Evolutionary conservation across 1,139 yeast genomes (phyloP).

Genomic region (Spencermartinsiella ligniputridi): DNA sequence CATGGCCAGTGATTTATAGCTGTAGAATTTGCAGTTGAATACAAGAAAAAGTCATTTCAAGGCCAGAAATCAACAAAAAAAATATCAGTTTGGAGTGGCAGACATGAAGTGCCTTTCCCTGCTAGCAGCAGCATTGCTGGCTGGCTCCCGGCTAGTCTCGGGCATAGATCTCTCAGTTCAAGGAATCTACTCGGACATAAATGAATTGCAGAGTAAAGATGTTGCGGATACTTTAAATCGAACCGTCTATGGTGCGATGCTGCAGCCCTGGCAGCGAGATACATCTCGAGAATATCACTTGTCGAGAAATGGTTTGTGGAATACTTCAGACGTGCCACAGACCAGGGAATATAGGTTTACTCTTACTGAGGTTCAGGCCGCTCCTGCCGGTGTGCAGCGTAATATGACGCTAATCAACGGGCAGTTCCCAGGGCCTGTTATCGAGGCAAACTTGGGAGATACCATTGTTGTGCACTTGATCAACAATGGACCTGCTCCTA

Average conservation of each 20-base stretch:
- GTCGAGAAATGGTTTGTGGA: constrained; percentile 21
- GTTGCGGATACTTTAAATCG: constrained; percentile 30
- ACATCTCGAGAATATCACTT: constrained; percentile 28
- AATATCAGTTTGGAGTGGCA: no score
- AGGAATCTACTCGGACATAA: neutral
- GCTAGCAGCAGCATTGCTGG: no score
- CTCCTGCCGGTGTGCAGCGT: constrained; percentile 43
- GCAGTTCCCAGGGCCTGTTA: constrained; percentile 70
- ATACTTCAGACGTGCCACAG: constrained; percentile 14
- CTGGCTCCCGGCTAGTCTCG: no score
- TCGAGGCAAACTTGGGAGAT: constrained; percentile 64
- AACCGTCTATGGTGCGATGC: constrained; percentile 20
- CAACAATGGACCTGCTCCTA: constrained; percentile 39
- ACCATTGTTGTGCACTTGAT: constrained; percentile 42
- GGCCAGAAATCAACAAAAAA: no score
- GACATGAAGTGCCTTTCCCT: no score
- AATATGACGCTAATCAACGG: constrained; percentile 67
- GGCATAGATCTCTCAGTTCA: neutral
- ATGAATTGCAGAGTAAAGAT: neutral
- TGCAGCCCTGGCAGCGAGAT: constrained; percentile 30
- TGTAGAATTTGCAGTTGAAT: no score
- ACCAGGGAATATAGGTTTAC: constrained; percentile 52
- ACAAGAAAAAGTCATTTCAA: no score
- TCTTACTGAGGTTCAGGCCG: constrained; percentile 47
- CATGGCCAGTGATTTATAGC: no score